These are phyloP conservation scores for Pharnaceum exiguum DNA, from an alignment of 148 eudicot genomes.

Conservation along the genomic window DNA sequence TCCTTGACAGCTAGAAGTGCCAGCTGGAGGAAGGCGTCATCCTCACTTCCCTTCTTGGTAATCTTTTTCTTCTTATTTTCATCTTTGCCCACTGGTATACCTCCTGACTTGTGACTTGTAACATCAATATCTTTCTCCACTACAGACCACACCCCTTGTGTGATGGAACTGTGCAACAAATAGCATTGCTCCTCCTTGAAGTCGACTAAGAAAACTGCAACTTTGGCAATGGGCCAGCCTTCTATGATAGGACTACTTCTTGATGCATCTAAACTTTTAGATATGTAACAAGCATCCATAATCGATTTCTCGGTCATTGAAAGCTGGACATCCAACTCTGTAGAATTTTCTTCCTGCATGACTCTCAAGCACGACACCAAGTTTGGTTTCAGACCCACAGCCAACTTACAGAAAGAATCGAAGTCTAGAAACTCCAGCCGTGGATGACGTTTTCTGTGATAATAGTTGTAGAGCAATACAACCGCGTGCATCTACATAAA, in stretches of 20 bases:
- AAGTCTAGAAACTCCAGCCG: slow-evolving; percentile 48
- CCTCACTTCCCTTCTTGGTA: slow-evolving; percentile 26
- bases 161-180: slow-evolving; percentile 46
- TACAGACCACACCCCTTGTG: slow-evolving; percentile 82
- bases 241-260: slow-evolving; percentile 33
- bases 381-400: slow-evolving; percentile 45
- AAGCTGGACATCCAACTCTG: slow-evolving; percentile 35
- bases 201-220: slow-evolving; percentile 66
- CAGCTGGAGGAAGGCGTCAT: no score
- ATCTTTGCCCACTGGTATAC: slow-evolving; percentile 14
- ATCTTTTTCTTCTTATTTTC: slow-evolving; percentile 34
- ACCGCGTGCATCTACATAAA: slow-evolving; percentile 75
- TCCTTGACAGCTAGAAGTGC: slow-evolving; percentile 67
- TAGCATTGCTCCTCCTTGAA: slow-evolving; percentile 53
- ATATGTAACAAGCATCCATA: slow-evolving; percentile 56
- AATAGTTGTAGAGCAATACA: slow-evolving; percentile 85
- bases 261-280: slow-evolving; percentile 52
- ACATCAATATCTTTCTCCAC: slow-evolving; percentile 50
- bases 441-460: slow-evolving; percentile 60
- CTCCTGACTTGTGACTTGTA: slow-evolving; percentile 16
- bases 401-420: slow-evolving; percentile 65
- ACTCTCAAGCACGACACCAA: slow-evolving; percentile 40
- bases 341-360: slow-evolving; percentile 29
- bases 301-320: slow-evolving; percentile 75
- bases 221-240: slow-evolving; percentile 63